A percentile compares a stretch with the other conserved stretches of the same genome.
phyloP scores from a whole-genome alignment of 441 rosid genomes.

The Kokia cookei region DNA sequence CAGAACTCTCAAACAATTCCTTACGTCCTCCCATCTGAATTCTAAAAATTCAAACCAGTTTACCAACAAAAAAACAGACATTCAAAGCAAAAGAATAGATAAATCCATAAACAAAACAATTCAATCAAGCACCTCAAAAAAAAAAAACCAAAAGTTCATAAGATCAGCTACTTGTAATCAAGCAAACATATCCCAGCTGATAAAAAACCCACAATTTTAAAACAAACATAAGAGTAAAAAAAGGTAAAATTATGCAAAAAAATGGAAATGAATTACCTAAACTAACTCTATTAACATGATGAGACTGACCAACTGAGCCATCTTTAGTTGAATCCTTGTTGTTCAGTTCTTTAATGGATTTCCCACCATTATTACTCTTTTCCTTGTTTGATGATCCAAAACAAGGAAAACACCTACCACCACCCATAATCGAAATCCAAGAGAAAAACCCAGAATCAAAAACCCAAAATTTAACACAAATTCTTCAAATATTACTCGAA shows the following conservation, averaged over 20 bases:
- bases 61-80: conserved; percentile 4
- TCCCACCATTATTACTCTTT: conserved; percentile 23
- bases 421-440: conserved; percentile 37
- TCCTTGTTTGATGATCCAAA: conserved; percentile 78
- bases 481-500: conserved; percentile 12
- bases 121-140: neutral
- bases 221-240: neutral
- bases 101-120: conserved; percentile 3
- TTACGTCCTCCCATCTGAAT: conserved; percentile 3
- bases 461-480: conserved; percentile 21
- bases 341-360: conserved; percentile 49
- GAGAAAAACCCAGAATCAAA: conserved; percentile 18
- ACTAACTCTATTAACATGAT: conserved; percentile 46
- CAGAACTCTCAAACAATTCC: conserved; percentile 28
- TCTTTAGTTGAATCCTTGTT: conserved; percentile 77
- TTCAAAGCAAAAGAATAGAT: neutral
- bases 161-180: conserved; percentile 27
- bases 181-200: conserved; percentile 9
- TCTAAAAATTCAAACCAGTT: conserved; percentile 1
- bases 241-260: neutral
- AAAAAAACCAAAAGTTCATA: neutral
- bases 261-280: conserved; percentile 43
- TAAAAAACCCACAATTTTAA: conserved; percentile 10
- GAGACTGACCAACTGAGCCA: conserved; percentile 64
- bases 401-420: neutral